phyloP scores from a whole-genome alignment of 2,329 filamentous ascomycete genomes.

The Chaetoscypha palmicola region DNA sequence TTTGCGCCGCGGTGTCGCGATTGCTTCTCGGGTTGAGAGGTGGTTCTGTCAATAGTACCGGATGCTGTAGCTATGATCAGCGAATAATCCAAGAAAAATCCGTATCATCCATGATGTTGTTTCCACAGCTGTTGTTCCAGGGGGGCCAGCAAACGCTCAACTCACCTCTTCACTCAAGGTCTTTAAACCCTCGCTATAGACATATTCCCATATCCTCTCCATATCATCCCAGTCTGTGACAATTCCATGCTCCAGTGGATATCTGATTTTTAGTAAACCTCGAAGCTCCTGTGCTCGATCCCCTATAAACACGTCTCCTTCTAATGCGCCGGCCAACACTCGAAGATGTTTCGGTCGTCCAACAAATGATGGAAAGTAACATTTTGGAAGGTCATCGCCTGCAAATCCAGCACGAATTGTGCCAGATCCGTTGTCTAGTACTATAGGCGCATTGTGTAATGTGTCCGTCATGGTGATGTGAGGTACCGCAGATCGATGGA shows the following conservation, averaged over 20 bases:
- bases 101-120: too few species aligned
- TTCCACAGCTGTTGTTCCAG: background rate
- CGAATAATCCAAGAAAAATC: too few species aligned
- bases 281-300: conserved; percentile 81
- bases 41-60: conserved; percentile 90
- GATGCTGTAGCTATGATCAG: conserved; percentile 54
- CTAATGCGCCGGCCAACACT: conserved; percentile 90
- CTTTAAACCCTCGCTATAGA: conserved; percentile 93
- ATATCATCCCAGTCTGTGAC: conserved; percentile 99
- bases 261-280: conserved; percentile 89
- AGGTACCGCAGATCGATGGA: background rate
- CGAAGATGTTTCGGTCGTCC: conserved; percentile 91
- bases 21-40: conserved; percentile 93
- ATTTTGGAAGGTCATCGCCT: conserved; percentile 91
- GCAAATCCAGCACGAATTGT: conserved; percentile 97
- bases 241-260: conserved; percentile 94
- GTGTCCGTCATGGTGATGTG: conserved; percentile 50
- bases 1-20: conserved; percentile 92
- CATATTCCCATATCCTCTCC: conserved; percentile 98
- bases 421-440: conserved; percentile 97
- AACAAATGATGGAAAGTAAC: conserved; percentile 95
- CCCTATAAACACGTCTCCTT: conserved; percentile 96
- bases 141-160: conserved; percentile 7
- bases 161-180: conserved; percentile 91
- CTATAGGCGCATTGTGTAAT: conserved; percentile 95